phyloP scores from a whole-genome alignment of 2,329 filamentous ascomycete genomes.

The Stachybotrys chartarum region DNA sequence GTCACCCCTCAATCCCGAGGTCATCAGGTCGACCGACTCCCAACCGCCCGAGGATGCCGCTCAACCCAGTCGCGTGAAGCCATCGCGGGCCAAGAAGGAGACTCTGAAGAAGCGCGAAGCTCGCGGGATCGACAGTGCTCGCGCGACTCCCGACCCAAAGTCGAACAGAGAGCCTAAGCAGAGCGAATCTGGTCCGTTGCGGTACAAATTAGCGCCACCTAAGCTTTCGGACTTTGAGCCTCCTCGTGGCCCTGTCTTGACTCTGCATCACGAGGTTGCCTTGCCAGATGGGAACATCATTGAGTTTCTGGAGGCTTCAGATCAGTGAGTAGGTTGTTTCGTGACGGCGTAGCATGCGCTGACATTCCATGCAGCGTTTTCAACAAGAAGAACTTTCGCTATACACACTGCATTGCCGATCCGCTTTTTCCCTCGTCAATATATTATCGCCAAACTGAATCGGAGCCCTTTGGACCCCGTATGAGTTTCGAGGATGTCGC shows the following conservation, averaged over 20 bases:
- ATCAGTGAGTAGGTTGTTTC: conserved; percentile 44
- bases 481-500: conserved; percentile 92
- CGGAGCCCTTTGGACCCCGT: conserved; percentile 72
- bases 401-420: conserved; percentile 85
- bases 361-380: conserved; percentile 36
- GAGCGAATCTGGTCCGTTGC: conserved; percentile 43
- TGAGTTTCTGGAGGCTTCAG: conserved; percentile 56
- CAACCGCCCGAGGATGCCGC: conserved; percentile 37
- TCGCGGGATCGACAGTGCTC: conserved; percentile 37
- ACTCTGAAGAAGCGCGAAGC: conserved; percentile 59
- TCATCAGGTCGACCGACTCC: conserved; percentile 29
- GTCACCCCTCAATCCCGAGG: conserved; percentile 67
- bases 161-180: conserved; percentile 26
- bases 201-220: conserved; percentile 56
- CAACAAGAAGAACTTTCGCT: conserved; percentile 72
- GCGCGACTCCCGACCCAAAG: conserved; percentile 52
- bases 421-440: conserved; percentile 78
- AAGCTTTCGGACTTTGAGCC: conserved; percentile 55
- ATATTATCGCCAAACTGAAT: conserved; percentile 84
- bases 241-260: conserved; percentile 49
- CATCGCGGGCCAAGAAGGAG: conserved; percentile 54
- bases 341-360: neutral
- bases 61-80: conserved; percentile 25
- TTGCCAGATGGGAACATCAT: conserved; percentile 42
- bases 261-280: conserved; percentile 45